A percentile compares a stretch with the other conserved stretches of the same genome.
Evolutionary conservation across 208 protist species (phyloP).

Genomic region (Trypanosomatidae sp.): DNA sequence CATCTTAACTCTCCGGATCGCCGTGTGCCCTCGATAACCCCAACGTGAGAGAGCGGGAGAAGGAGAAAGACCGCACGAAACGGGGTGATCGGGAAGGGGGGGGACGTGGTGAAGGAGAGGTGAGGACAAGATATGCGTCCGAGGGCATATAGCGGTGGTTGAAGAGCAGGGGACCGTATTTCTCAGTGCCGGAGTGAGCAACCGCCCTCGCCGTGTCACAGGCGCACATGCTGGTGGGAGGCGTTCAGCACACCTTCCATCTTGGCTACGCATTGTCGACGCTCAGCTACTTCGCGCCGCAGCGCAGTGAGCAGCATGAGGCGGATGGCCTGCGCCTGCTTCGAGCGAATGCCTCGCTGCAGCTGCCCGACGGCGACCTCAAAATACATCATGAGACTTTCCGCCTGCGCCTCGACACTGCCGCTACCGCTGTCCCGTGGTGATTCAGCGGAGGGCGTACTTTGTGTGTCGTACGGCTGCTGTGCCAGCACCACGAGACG

Average conservation of each 20-base stretch:
- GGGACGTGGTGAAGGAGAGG: neutral
- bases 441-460: neutral
- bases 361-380: slow-evolving; percentile 29
- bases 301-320: slow-evolving; percentile 52
- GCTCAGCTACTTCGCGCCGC: slow-evolving; percentile 41
- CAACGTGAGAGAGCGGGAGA: neutral
- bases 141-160: neutral
- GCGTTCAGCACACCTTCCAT: slow-evolving; percentile 54
- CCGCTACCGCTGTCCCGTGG: neutral
- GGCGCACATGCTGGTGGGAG: slow-evolving; percentile 23
- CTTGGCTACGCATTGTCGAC: slow-evolving; percentile 34
- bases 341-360: slow-evolving; percentile 71
- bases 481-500: slow-evolving; percentile 28
- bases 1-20: neutral
- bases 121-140: no score
- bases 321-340: slow-evolving; percentile 53
- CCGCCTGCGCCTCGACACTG: slow-evolving; percentile 1
- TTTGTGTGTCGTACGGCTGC: neutral
- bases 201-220: slow-evolving; percentile 1
- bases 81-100: neutral
- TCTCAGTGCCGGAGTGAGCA: neutral
- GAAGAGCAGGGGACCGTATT: neutral
- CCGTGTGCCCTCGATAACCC: neutral
- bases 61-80: neutral
- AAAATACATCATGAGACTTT: slow-evolving; percentile 6